Percentiles rank a stretch among this genome's conserved stretches.
Conservation (phyloP, 148 eudicot species). For the Persicaria maculosa region DNA sequence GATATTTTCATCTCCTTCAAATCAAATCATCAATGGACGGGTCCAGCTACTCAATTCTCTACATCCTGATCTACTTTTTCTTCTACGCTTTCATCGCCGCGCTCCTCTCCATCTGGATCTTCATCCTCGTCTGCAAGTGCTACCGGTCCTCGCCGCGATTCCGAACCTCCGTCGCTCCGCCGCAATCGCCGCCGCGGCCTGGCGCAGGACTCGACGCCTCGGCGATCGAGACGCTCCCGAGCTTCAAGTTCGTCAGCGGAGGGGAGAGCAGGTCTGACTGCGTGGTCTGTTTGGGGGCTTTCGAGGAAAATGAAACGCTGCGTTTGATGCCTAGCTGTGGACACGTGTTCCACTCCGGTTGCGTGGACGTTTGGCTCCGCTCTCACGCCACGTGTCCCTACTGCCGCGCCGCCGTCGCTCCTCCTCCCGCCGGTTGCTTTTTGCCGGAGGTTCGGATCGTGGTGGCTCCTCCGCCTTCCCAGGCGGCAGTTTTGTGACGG, state of each 20-base stretch:
- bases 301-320: slow-evolving; percentile 37
- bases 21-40: background rate
- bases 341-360: slow-evolving; percentile 53
- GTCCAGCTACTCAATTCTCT: background rate
- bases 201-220: background rate
- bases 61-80: slow-evolving; percentile 2
- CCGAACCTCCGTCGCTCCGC: slow-evolving; percentile 5
- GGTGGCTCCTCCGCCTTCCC: background rate
- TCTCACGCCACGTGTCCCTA: slow-evolving; percentile 55
- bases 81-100: slow-evolving; percentile 10
- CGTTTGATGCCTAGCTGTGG: slow-evolving; percentile 45
- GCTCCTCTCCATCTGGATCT: slow-evolving; percentile 10
- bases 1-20: background rate
- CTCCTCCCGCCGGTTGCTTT: background rate
- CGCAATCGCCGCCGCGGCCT: background rate
- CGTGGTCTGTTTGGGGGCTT: slow-evolving; percentile 48
- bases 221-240: slow-evolving; percentile 4
- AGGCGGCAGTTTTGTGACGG: slow-evolving; percentile 2
- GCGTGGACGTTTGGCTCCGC: slow-evolving; percentile 49
- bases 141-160: background rate
- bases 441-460: slow-evolving; percentile 1
- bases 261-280: slow-evolving; percentile 21
- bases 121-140: slow-evolving; percentile 11
- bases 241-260: background rate
- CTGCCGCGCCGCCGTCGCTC: slow-evolving; percentile 35